Base-by-base conservation (phyloP, 2,329 filamentous ascomycete genomes). In the Ceratocystis smalleyi region DNA sequence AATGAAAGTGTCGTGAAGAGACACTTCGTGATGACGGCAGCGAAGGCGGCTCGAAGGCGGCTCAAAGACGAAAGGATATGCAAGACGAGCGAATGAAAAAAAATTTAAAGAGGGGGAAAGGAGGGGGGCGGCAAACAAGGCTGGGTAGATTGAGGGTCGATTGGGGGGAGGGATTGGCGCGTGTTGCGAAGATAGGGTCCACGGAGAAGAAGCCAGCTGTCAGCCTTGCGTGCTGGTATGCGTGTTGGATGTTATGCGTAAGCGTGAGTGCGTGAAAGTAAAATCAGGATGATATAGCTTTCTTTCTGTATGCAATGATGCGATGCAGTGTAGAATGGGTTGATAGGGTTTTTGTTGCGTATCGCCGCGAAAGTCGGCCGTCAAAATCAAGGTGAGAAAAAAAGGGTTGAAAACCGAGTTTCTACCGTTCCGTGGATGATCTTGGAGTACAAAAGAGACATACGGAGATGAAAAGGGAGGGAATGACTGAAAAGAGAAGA, bases 1-100 rank as follows among this genome's bases (percentile, higher is more conserved):
- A 15, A 27, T 22, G 30, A 45, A 61, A 45, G 49, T 59, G 49
- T 66, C 45, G 63, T 61, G 59, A 60, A 55, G 51, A 19, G 45
- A 61, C 60, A 63, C 59, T 59, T 51, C 35, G 35, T 40, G 3
- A 45, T 51, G 43, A 35, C 60, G 43, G 19, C 51, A 60, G 19
- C 35, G n/a, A 63, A 19, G 57, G 49, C 51, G 62, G n/a, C 49
- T 40, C 51, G 55, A 62, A 40, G 35, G 12, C 35, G 12, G 35
- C 35, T 40, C 10, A 10, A 45, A 51, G 27, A 59, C 19, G n/a
- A 49, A 24, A 65, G 24, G 27, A 49, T 10, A 49, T 27, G n/a
- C 30, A 51, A 40, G 35, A 43, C 7, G 10, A 17, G 43, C 45
- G 40, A 43, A 27, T 32, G 55, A 45, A 51, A 40, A 63, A 61